phyloP scores from a whole-genome alignment of 768 basidiomycete species.

The Lenzites betulinus region DNA sequence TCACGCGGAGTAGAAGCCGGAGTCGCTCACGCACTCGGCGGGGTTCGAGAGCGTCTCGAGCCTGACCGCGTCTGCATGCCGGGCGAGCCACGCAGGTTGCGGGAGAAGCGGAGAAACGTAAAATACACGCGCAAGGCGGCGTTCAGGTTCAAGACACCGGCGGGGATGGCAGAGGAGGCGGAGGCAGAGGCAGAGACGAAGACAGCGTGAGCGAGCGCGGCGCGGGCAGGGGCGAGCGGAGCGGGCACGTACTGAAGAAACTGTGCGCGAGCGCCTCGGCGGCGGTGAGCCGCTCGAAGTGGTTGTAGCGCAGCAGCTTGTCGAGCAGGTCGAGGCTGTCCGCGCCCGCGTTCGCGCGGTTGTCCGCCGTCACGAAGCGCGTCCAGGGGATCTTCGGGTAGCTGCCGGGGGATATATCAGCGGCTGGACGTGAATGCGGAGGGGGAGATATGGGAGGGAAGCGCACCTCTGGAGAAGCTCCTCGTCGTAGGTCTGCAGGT shows the following conservation, averaged over 20 bases:
- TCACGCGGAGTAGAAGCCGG: slow-evolving; percentile 35
- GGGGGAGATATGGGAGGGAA: neutral
- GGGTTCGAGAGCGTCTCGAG: slow-evolving; percentile 32
- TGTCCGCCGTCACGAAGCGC: slow-evolving; percentile 89
- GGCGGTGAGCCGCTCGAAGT: slow-evolving; percentile 93
- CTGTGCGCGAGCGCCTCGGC: slow-evolving; percentile 88
- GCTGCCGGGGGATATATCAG: slow-evolving; percentile 40
- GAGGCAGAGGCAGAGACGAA: neutral
- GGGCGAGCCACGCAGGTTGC: neutral
- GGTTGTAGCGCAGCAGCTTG: slow-evolving; percentile 93
- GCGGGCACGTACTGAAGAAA: slow-evolving; percentile 70
- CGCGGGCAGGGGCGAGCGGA: neutral
- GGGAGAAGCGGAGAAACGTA: no score
- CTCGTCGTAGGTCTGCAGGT: slow-evolving; percentile 89
- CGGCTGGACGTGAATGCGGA: no score
- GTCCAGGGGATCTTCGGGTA: slow-evolving; percentile 94
- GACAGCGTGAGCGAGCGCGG: slow-evolving; percentile 6
- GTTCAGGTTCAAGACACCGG: no score
- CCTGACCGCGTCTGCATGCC: slow-evolving; percentile 30
- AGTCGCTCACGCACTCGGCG: slow-evolving; percentile 35
- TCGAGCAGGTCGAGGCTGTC: slow-evolving; percentile 96
- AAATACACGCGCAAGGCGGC: no score
- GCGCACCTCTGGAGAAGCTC: slow-evolving; percentile 82
- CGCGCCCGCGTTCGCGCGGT: slow-evolving; percentile 90
- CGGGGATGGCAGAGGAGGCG: neutral